Conservation (phyloP, 306 rosid genomes). For the Quercus variabilis region DNA sequence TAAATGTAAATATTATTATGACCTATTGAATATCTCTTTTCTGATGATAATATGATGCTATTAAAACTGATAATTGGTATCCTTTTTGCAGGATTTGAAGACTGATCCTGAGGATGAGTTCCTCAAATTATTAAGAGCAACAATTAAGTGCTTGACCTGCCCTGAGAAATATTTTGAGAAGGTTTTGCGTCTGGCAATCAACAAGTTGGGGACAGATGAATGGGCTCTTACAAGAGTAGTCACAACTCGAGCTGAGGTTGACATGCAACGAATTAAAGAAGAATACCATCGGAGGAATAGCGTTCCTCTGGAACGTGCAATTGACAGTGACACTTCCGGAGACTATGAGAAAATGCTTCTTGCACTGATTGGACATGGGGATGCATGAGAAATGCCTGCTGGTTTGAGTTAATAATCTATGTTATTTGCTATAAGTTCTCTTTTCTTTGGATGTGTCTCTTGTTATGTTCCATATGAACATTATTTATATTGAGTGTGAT, state of each 20-base stretch:
- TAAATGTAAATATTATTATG: too few relatives aligned
- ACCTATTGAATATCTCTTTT: too few relatives aligned
- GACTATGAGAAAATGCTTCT: slow-evolving; percentile 74
- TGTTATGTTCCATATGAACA: not conserved
- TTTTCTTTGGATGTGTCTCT: not conserved
- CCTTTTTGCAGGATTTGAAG: slow-evolving; percentile 72
- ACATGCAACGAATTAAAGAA: slow-evolving; percentile 68
- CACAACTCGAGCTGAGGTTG: slow-evolving; percentile 81
- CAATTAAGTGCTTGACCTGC: slow-evolving; percentile 58
- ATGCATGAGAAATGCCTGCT: slow-evolving; percentile 35
- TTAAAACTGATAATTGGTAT: slow-evolving; percentile 18
- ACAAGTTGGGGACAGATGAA: slow-evolving; percentile 81
- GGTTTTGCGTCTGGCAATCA: slow-evolving; percentile 54
- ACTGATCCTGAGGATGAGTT: slow-evolving; percentile 55
- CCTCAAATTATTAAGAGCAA: slow-evolving; percentile 60
- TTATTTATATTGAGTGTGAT: not conserved
- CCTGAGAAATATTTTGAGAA: slow-evolving; percentile 80
- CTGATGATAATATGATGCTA: not conserved
- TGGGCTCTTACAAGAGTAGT: slow-evolving; percentile 79
- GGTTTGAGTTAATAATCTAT: not conserved
- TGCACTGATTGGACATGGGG: slow-evolving; percentile 54
- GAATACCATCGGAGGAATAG: slow-evolving; percentile 79
- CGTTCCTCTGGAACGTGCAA: slow-evolving; percentile 58
- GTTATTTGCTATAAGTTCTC: not conserved
- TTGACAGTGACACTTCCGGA: slow-evolving; percentile 65